phyloP scores from a whole-genome alignment of 768 basidiomycete genomes.

The Suillus subluteus region DNA sequence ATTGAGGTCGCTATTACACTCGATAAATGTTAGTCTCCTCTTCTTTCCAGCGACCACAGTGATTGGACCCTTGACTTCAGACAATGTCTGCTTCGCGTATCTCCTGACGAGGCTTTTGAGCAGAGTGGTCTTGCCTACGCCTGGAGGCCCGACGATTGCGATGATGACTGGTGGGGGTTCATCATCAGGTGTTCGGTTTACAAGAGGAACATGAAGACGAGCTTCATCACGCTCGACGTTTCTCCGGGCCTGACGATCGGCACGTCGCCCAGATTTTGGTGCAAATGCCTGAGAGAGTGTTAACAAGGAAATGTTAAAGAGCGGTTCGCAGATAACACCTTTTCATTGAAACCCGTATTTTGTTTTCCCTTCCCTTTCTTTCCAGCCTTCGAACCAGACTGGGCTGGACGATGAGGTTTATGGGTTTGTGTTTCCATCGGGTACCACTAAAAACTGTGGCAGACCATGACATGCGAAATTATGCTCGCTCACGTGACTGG shows the following conservation, averaged over 20 bases:
- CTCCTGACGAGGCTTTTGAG: constrained; percentile 89
- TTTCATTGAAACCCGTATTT: constrained; percentile 86
- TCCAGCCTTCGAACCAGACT: constrained; percentile 71
- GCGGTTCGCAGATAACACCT: constrained; percentile 49
- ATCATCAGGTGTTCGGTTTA: constrained; percentile 91
- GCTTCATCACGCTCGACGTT: constrained; percentile 95
- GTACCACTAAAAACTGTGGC: constrained; percentile 4
- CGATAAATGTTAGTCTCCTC: constrained; percentile 91
- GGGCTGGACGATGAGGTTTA: constrained; percentile 80
- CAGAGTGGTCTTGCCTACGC: constrained; percentile 95
- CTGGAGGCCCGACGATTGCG: constrained; percentile 94
- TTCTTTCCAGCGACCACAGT: constrained; percentile 95
- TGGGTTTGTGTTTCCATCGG: constrained; percentile 76
- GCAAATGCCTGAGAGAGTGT: constrained; percentile 76
- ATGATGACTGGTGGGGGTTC: constrained; percentile 93
- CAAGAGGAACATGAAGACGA: constrained; percentile 92
- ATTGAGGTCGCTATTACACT: constrained; percentile 97
- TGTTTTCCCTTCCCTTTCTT: constrained; percentile 78
- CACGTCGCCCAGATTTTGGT: constrained; percentile 85
- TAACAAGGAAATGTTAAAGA: not conserved
- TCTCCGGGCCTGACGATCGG: constrained; percentile 86
- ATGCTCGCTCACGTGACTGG: constrained; percentile 31
- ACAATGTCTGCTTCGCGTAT: constrained; percentile 92
- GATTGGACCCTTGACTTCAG: constrained; percentile 89
- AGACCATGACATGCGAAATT: not conserved